Conservation (phyloP, 495 filamentous ascomycete species). For the Gamarada debralockiae region DNA sequence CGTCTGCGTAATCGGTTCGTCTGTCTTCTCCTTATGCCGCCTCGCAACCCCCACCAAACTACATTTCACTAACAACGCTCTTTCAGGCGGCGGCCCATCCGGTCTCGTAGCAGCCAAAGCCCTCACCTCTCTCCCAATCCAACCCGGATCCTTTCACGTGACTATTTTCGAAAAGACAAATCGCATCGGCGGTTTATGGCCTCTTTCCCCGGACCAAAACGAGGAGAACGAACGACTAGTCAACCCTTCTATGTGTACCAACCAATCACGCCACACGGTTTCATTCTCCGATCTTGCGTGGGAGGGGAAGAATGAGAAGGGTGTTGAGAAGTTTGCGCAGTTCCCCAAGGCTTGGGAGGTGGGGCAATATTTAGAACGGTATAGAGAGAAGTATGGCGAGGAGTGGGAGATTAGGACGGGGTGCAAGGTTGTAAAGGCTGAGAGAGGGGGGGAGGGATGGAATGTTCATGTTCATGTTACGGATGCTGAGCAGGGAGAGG, state of each 20-base stretch:
- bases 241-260: slow-evolving; percentile 69
- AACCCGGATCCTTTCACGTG: slow-evolving; percentile 56
- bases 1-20: slow-evolving; percentile 63
- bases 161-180: slow-evolving; percentile 65
- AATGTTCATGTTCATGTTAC: slow-evolving; percentile 38
- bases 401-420: slow-evolving; percentile 6
- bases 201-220: slow-evolving; percentile 33
- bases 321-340: slow-evolving; percentile 33
- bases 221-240: slow-evolving; percentile 38
- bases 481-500: slow-evolving; percentile 5
- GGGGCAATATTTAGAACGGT: slow-evolving; percentile 66
- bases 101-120: slow-evolving; percentile 82
- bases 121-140: slow-evolving; percentile 43
- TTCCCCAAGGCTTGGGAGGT: slow-evolving; percentile 75
- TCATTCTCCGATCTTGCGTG: slow-evolving; percentile 77
- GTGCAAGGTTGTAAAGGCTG: slow-evolving; percentile 11
- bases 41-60: neutral
- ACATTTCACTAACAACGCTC: neutral
- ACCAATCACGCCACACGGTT: slow-evolving; percentile 75
- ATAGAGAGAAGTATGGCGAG: slow-evolving; percentile 51
- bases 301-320: slow-evolving; percentile 32
- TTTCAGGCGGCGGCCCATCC: slow-evolving; percentile 70
- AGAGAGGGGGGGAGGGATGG: slow-evolving; percentile 41
- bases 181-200: slow-evolving; percentile 77
- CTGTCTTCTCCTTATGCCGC: too few relatives aligned